Evolutionary conservation across 2,329 filamentous ascomycete genomes (phyloP).

Genomic region (Aspergillus brunneoviolaceus): DNA sequence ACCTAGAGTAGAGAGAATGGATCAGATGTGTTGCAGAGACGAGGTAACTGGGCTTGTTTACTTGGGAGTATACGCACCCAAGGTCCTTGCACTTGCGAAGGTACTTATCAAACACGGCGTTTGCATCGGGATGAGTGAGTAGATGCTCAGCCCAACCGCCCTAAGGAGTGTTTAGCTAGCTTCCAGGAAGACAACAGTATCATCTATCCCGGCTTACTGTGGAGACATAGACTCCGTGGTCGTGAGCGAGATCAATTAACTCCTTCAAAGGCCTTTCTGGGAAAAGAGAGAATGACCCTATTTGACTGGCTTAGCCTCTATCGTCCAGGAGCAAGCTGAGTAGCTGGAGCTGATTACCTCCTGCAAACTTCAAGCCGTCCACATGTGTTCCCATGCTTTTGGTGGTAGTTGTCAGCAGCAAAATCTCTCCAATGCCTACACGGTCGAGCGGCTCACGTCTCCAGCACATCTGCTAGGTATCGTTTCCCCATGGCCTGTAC

Average conservation of each 20-base stretch:
- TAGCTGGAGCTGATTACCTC: constrained; percentile 30
- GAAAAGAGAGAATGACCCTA: constrained; percentile 54
- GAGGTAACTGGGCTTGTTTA: not conserved
- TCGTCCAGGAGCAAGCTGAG: not conserved
- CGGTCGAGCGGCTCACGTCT: constrained; percentile 42
- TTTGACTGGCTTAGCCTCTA: not conserved
- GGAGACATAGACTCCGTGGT: constrained; percentile 53
- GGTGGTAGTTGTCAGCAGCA: constrained; percentile 9
- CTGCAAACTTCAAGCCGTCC: constrained; percentile 57
- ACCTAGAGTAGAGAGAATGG: constrained; percentile 29
- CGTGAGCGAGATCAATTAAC: constrained; percentile 52
- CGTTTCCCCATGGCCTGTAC: constrained; percentile 51
- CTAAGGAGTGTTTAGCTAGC: constrained; percentile 23
- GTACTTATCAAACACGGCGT: constrained; percentile 52
- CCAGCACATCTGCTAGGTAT: constrained; percentile 54
- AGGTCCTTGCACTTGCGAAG: constrained; percentile 54
- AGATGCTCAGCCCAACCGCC: constrained; percentile 58
- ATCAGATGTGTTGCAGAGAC: constrained; percentile 2
- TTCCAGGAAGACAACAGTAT: not conserved
- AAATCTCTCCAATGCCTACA: not conserved
- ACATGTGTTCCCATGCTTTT: constrained; percentile 54
- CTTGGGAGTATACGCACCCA: constrained; percentile 31
- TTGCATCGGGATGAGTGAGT: constrained; percentile 49
- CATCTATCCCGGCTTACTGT: constrained; percentile 36
- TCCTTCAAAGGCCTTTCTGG: constrained; percentile 48